Percentiles rank a stretch among this genome's conserved stretches.
Evolutionary conservation across 129 eudicot species (phyloP).

Genomic region (Flaveria sonorensis): DNA sequence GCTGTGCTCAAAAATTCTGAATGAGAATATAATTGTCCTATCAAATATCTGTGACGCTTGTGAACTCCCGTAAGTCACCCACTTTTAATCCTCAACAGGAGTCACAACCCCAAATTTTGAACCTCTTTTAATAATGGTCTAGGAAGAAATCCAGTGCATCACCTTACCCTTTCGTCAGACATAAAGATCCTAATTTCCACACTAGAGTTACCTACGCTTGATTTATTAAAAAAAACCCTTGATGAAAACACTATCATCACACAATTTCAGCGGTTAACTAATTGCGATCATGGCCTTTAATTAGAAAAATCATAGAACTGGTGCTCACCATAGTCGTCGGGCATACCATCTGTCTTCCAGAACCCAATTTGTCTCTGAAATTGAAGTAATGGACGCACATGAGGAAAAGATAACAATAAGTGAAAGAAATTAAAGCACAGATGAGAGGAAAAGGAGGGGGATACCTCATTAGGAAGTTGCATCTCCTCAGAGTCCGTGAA

Average conservation of each 20-base stretch:
- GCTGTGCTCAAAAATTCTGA: background rate
- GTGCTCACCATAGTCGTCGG: conserved; percentile 38
- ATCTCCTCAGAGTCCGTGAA: conserved; percentile 35
- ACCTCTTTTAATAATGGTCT: background rate
- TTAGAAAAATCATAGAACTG: too few relatives aligned
- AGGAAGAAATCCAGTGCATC: background rate
- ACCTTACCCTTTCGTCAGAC: background rate
- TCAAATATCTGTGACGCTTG: too few relatives aligned
- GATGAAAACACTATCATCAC: background rate
- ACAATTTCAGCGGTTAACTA: background rate
- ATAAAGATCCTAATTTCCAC: background rate
- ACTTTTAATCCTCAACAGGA: background rate
- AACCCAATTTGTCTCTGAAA: conserved; percentile 78
- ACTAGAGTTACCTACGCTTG: background rate
- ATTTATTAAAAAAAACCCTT: background rate
- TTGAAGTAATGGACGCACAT: conserved; percentile 12
- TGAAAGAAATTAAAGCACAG: background rate
- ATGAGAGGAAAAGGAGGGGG: background rate
- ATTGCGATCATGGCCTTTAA: too few relatives aligned
- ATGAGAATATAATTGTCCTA: background rate
- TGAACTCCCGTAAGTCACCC: too few relatives aligned
- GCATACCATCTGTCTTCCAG: conserved; percentile 63
- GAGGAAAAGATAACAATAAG: conserved; percentile 9
- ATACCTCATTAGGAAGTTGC: conserved; percentile 56
- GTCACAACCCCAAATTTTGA: background rate